A percentile compares a stretch with the other conserved stretches of the same genome.
Conservation (phyloP, 371 early-diverging fungal species). For the Mucor indicus region DNA sequence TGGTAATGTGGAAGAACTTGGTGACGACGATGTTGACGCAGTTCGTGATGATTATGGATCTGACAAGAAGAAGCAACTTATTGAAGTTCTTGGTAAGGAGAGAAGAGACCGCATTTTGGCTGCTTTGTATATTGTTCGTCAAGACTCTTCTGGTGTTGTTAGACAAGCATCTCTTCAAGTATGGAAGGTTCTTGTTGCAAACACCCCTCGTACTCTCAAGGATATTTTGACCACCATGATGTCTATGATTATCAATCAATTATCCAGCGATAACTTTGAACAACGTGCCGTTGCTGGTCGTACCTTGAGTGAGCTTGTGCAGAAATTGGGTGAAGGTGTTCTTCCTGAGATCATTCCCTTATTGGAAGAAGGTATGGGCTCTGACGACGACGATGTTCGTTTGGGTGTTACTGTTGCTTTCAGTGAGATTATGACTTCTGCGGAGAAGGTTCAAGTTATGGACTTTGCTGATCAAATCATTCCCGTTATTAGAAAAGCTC, state of each 20-base stretch:
- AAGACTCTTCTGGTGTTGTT: conserved; percentile 79
- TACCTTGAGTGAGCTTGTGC: conserved; percentile 92
- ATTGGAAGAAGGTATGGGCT: conserved; percentile 75
- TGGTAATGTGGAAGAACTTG: conserved; percentile 41
- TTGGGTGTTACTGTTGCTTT: conserved; percentile 93
- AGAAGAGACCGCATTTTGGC: conserved; percentile 88
- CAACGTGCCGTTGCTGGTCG: conserved; percentile 82
- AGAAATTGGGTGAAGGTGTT: conserved; percentile 90
- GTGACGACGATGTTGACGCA: conserved; percentile 58
- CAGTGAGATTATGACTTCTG: conserved; percentile 86
- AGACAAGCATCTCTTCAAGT: conserved; percentile 87
- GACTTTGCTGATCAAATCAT: conserved; percentile 84
- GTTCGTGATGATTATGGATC: conserved; percentile 50
- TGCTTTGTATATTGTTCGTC: conserved; percentile 89
- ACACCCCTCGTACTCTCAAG: conserved; percentile 96
- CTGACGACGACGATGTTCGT: conserved; percentile 63
- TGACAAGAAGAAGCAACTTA: conserved; percentile 76
- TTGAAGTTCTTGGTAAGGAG: conserved; percentile 83
- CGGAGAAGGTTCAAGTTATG: conserved; percentile 75
- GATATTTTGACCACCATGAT: conserved; percentile 89
- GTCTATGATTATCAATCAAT: conserved; percentile 76
- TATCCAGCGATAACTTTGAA: conserved; percentile 74
- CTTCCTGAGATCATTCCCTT: conserved; percentile 87
- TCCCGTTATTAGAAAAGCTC: conserved; percentile 77
- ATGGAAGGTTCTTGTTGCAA: conserved; percentile 93